Base-by-base conservation (phyloP, 805 yeast species). In the Nakazawaea ishiwadae region DNA sequence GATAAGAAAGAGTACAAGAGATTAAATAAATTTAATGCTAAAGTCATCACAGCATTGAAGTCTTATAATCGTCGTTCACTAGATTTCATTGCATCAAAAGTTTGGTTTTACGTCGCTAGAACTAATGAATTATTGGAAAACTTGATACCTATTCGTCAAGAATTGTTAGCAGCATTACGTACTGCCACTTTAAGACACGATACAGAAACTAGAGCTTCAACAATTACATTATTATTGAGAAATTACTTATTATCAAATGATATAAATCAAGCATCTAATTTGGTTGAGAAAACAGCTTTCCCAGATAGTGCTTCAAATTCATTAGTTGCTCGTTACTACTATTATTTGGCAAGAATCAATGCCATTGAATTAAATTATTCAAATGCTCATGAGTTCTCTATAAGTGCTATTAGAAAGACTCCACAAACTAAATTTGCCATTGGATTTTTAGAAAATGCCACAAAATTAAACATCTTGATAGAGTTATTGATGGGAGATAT, bases 401-500 rank as follows among this genome's bases (percentile, higher is more conserved):
- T 88, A 42, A 88, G 93, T n/a, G 96, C 99, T 2, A 84, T 90
- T 40, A 82, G 99, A 68, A 93, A 93, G 61, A 90, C 95, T 8
- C 98, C 99, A 20, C 96, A 88, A 61, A 86, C 95, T 1, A 72
- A 76, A 33, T 77, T 81, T 46, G 88, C 96, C 7, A 62, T 73
- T 33, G 99, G 99, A 2, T 93, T 93, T 60, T 62, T 89, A 49
- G 96, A 90, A 63, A 78, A 85, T 39, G 93, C 96, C 3, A 80
- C 90, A 50, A 93, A 93, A 66, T 75, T 93, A 51, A 84, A 79
- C 57, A 84, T 91, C 47, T 73, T 90, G 45, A 86, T 93, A 53
- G 96, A 93, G 65, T 71, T 93, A 56, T 77, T 93, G 53, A 90
- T 91, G 78, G 99, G 99, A 44, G 99, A 93, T 53, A 83, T 93